Percentiles rank a stretch among this genome's conserved stretches.
phyloP scores from a whole-genome alignment of 192 early-diverging fungal genomes.

The Rhizophlyctis rosea region DNA sequence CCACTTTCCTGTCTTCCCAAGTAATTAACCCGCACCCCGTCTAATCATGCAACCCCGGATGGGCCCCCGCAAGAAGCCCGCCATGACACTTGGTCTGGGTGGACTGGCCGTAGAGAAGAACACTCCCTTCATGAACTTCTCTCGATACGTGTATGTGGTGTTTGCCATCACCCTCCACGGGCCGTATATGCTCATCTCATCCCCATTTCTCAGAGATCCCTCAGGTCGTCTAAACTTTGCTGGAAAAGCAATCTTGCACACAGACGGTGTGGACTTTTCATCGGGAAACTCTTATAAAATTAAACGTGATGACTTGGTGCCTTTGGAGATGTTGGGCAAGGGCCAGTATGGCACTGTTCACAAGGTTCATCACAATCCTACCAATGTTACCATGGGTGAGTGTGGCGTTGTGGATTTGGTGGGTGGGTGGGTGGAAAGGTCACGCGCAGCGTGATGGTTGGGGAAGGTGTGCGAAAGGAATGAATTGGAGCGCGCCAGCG shows the following conservation, averaged over 20 bases:
- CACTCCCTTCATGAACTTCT: neutral
- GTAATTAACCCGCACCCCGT: too few species aligned
- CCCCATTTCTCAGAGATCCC: conserved; percentile 54
- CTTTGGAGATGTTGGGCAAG: conserved; percentile 75
- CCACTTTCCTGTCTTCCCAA: too few species aligned
- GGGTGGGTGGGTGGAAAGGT: too few species aligned
- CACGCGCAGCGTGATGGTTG: too few species aligned
- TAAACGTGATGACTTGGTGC: conserved; percentile 77
- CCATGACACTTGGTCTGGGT: neutral
- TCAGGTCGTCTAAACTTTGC: conserved; percentile 86
- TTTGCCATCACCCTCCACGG: neutral
- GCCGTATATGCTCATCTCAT: neutral
- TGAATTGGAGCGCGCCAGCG: too few species aligned
- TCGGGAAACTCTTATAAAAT: conserved; percentile 85
- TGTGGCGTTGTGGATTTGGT: neutral
- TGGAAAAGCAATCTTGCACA: conserved; percentile 88
- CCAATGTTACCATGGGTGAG: conserved; percentile 79
- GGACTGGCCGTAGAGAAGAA: neutral
- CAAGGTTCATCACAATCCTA: conserved; percentile 82
- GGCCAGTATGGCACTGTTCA: conserved; percentile 95
- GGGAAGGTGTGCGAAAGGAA: too few species aligned
- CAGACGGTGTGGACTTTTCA: conserved; percentile 87
- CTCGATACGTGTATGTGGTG: neutral
- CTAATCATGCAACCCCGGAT: too few species aligned
- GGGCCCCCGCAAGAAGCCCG: too few species aligned